phyloP scores from a whole-genome alignment of 148 eudicot genomes.

The Silene conica region DNA sequence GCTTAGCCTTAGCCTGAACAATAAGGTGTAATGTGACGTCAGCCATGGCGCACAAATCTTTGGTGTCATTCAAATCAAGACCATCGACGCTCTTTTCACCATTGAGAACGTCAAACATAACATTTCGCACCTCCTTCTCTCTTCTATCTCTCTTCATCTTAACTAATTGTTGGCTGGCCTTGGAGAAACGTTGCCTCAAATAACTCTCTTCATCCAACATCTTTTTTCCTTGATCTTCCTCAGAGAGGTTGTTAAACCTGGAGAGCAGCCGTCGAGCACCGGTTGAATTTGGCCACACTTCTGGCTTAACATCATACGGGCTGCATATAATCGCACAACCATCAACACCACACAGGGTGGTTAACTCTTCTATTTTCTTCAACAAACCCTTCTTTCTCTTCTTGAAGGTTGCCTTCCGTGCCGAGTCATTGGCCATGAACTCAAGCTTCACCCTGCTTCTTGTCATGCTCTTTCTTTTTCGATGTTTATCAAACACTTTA shows the following conservation, averaged over 20 bases:
- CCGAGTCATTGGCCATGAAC: conserved; percentile 51
- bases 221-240: conserved; percentile 51
- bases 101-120: background rate
- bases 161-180: conserved; percentile 34
- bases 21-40: background rate
- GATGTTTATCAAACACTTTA: background rate
- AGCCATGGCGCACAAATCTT: background rate
- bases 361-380: conserved; percentile 63
- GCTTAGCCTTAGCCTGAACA: background rate
- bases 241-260: conserved; percentile 35
- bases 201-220: conserved; percentile 59
- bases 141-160: conserved; percentile 36
- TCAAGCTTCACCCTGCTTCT: conserved; percentile 65
- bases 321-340: conserved; percentile 64
- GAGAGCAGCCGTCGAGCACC: conserved; percentile 42
- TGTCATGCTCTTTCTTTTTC: conserved; percentile 35
- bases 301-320: conserved; percentile 53
- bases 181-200: conserved; percentile 37
- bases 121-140: conserved; percentile 32
- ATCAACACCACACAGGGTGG: conserved; percentile 65
- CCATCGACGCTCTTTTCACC: background rate
- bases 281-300: conserved; percentile 48
- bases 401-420: conserved; percentile 70
- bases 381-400: conserved; percentile 68
- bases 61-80: conserved; percentile 2